These are phyloP conservation scores for Apiospora sp. DNA, from an alignment of 2,329 filamentous ascomycete genomes.

Conservation along the genomic window DNA sequence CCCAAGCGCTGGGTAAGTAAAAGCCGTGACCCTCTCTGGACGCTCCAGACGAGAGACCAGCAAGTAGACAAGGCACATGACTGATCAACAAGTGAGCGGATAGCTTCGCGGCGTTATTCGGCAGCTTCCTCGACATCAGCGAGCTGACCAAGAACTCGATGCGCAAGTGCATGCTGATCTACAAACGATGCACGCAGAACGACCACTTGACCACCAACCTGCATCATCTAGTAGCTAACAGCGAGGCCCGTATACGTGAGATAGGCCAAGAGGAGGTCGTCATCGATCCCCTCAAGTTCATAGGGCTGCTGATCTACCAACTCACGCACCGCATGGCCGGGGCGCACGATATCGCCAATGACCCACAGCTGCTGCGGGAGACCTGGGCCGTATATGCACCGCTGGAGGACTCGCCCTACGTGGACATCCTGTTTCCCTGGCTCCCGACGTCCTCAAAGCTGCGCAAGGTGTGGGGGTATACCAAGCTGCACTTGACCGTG, in stretches of 20 bases:
- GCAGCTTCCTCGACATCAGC: slow-evolving; percentile 24
- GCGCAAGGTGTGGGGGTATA: slow-evolving; percentile 24
- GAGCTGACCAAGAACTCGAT: slow-evolving; percentile 23
- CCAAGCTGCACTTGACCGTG: slow-evolving; percentile 21
- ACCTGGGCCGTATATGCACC: slow-evolving; percentile 24
- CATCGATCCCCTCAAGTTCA: slow-evolving; percentile 22
- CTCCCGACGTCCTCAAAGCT: slow-evolving; percentile 24
- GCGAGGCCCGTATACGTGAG: neutral
- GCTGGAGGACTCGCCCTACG: slow-evolving; percentile 26
- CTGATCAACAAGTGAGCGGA: no score
- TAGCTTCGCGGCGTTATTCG: slow-evolving; percentile 23
- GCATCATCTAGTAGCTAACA: slow-evolving; percentile 18
- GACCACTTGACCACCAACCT: slow-evolving; percentile 24
- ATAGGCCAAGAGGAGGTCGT: neutral
- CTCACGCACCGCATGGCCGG: slow-evolving; percentile 25
- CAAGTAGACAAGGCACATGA: no score
- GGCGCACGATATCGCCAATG: slow-evolving; percentile 24
- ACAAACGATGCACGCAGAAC: slow-evolving; percentile 23
- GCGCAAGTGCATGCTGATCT: slow-evolving; percentile 20
- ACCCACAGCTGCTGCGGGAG: slow-evolving; percentile 12
- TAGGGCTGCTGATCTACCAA: slow-evolving; percentile 22
- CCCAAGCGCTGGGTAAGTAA: slow-evolving; percentile 19
- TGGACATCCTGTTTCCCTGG: slow-evolving; percentile 26
- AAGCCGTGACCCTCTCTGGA: no score
- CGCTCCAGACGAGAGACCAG: no score